These are phyloP conservation scores for Trichoderma gamsii DNA, from an alignment of 495 filamentous ascomycete species.

Conservation along the genomic window DNA sequence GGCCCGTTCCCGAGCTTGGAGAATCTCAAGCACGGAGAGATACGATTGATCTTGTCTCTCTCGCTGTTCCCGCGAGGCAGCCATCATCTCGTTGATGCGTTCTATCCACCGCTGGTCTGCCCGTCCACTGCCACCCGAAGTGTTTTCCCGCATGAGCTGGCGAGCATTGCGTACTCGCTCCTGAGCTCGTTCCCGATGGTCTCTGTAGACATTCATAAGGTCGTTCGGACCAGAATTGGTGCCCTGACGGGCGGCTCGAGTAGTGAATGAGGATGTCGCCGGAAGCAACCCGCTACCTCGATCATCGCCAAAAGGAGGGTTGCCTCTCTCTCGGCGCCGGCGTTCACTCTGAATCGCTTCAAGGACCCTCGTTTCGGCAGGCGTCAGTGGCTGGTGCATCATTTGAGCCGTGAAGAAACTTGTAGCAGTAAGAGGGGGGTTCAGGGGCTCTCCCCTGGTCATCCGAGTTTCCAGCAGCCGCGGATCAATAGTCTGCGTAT, in stretches of 20 bases:
- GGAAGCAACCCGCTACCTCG: conserved; percentile 16
- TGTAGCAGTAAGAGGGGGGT: background rate
- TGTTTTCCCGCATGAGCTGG: conserved; percentile 2
- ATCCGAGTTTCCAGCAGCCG: conserved; percentile 35
- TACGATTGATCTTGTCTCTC: conserved; percentile 12
- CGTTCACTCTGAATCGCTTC: conserved; percentile 44
- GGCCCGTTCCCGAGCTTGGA: conserved; percentile 5
- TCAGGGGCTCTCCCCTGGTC: conserved; percentile 22
- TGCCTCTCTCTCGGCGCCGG: conserved; percentile 34
- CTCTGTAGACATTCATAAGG: conserved; percentile 18
- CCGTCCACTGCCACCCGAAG: background rate
- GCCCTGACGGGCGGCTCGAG: conserved; percentile 12
- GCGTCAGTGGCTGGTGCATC: conserved; percentile 30
- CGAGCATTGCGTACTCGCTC: conserved; percentile 12
- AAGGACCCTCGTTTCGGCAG: conserved; percentile 43
- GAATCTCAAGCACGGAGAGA: conserved; percentile 9
- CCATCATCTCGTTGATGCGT: conserved; percentile 6
- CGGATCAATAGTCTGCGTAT: conserved; percentile 46
- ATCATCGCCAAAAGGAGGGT: background rate
- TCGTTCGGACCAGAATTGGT: background rate
- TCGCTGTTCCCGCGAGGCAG: conserved; percentile 7
- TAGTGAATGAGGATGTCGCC: conserved; percentile 9
- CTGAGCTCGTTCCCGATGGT: conserved; percentile 22
- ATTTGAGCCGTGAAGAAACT: conserved; percentile 8
- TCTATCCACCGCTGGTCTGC: conserved; percentile 14